Conservation (phyloP, 225 moss, liverwort and hornwort genomes). For the Thuidium tamariscinum region DNA sequence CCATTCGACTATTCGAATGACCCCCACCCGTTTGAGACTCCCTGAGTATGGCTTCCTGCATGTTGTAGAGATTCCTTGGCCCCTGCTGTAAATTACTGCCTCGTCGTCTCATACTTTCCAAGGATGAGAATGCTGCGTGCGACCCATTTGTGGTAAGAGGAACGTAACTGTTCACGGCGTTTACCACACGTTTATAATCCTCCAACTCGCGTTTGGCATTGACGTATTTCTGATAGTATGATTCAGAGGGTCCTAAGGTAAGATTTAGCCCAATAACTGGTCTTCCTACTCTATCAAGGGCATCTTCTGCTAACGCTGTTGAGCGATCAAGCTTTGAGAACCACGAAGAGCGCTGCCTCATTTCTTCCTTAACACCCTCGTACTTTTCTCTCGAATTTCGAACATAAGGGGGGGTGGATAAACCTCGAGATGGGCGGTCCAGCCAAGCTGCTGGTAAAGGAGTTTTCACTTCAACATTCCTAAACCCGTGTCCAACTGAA, state of each 20-base stretch:
- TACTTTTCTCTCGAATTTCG: slow-evolving; percentile 7
- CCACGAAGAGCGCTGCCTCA: slow-evolving; percentile 8
- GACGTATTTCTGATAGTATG: slow-evolving; percentile 3
- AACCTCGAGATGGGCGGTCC: neutral
- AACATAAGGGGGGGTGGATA: slow-evolving; percentile 1
- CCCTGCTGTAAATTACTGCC: slow-evolving; percentile 54
- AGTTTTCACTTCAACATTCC: slow-evolving; percentile 4
- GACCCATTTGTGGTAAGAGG: slow-evolving; percentile 7
- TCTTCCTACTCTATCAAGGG: slow-evolving; percentile 40
- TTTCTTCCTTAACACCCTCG: slow-evolving; percentile 5
- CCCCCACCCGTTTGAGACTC: slow-evolving; percentile 17
- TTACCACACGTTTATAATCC: slow-evolving; percentile 31
- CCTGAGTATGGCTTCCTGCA: slow-evolving; percentile 1
- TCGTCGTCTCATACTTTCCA: slow-evolving; percentile 23
- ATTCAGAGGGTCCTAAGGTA: slow-evolving; percentile 3
- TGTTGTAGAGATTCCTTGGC: slow-evolving; percentile 36
- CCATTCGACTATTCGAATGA: neutral
- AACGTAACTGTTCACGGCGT: slow-evolving; percentile 10
- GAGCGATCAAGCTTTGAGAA: slow-evolving; percentile 21
- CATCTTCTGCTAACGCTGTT: slow-evolving; percentile 25
- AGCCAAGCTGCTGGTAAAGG: slow-evolving; percentile 18
- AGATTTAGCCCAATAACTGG: slow-evolving; percentile 14
- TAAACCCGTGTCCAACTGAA: neutral
- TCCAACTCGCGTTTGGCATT: slow-evolving; percentile 23
- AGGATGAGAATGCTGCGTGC: neutral